Conservation (phyloP, 2,329 filamentous ascomycete species). For the Ophiocordyceps camponoti-rufipedis region DNA sequence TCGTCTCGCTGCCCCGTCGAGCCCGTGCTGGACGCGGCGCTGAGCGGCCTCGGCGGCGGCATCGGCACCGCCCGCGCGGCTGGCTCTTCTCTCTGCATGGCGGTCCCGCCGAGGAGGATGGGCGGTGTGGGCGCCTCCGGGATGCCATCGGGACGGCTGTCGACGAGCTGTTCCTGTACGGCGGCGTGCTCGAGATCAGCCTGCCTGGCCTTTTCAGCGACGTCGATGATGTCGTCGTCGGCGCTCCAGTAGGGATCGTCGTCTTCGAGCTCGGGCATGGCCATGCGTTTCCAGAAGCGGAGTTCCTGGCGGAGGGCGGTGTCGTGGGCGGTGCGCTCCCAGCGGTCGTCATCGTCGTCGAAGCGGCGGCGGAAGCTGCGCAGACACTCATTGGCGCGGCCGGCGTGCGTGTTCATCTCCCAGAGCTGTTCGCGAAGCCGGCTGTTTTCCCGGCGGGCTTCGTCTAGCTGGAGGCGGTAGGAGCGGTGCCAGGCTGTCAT, state of each 20-base stretch:
- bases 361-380: constrained; percentile 37
- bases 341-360: constrained; percentile 35
- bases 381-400: constrained; percentile 36
- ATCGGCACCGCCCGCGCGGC: constrained; percentile 9
- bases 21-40: constrained; percentile 23
- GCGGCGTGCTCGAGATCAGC: constrained; percentile 29
- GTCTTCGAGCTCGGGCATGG: constrained; percentile 40
- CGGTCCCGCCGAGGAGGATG: constrained; percentile 16
- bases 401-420: constrained; percentile 45
- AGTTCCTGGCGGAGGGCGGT: constrained; percentile 37
- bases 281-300: constrained; percentile 49
- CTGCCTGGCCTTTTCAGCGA: constrained; percentile 38
- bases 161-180: constrained; percentile 18
- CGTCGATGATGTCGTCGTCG: constrained; percentile 45
- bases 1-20: constrained; percentile 15
- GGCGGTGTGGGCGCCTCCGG: constrained; percentile 5
- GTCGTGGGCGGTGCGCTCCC: constrained; percentile 33
- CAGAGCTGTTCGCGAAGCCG: constrained; percentile 46
- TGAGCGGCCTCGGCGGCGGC: constrained; percentile 17
- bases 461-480: constrained; percentile 46
- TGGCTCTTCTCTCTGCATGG: constrained; percentile 20
- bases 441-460: constrained; percentile 45
- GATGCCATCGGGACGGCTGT: constrained; percentile 15
- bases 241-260: constrained; percentile 45
- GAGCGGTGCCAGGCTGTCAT: constrained; percentile 46